These are phyloP conservation scores for Camelina sativa DNA, from an alignment of 345 rosid species.

Conservation along the genomic window DNA sequence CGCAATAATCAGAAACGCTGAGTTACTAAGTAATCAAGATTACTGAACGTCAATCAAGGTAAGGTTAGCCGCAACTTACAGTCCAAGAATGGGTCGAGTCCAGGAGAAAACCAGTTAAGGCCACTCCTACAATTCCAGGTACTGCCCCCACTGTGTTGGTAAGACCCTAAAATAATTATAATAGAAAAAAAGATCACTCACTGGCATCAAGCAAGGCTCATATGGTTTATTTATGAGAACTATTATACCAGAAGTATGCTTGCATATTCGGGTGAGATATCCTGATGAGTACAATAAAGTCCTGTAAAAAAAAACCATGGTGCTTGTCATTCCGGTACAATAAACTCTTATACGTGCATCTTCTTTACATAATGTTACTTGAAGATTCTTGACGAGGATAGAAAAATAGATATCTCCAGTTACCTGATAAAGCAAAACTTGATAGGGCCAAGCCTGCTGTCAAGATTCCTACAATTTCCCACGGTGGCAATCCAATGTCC, in stretches of 20 bases:
- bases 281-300: constrained; percentile 94
- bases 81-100: constrained; percentile 97
- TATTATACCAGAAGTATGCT: constrained; percentile 78
- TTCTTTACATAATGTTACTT: constrained; percentile 5
- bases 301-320: constrained; percentile 17
- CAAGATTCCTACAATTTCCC: constrained; percentile 92
- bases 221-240: background rate
- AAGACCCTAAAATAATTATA: constrained; percentile 60
- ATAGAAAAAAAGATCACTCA: no score
- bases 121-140: constrained; percentile 91
- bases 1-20: constrained; percentile 1
- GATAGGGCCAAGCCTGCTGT: constrained; percentile 86
- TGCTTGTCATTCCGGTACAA: background rate
- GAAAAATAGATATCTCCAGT: constrained; percentile 10
- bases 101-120: constrained; percentile 89
- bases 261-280: constrained; percentile 93
- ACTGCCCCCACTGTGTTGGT: constrained; percentile 92
- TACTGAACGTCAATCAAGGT: background rate
- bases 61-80: constrained; percentile 57
- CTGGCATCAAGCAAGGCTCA: background rate
- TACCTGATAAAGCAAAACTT: constrained; percentile 95
- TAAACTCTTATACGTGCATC: background rate
- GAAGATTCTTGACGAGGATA: constrained; percentile 14
- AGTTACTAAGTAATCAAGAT: background rate
- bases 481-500: constrained; percentile 89